Base-by-base conservation (phyloP, 2,329 filamentous ascomycete genomes). In the Penicillium sumatraense region DNA sequence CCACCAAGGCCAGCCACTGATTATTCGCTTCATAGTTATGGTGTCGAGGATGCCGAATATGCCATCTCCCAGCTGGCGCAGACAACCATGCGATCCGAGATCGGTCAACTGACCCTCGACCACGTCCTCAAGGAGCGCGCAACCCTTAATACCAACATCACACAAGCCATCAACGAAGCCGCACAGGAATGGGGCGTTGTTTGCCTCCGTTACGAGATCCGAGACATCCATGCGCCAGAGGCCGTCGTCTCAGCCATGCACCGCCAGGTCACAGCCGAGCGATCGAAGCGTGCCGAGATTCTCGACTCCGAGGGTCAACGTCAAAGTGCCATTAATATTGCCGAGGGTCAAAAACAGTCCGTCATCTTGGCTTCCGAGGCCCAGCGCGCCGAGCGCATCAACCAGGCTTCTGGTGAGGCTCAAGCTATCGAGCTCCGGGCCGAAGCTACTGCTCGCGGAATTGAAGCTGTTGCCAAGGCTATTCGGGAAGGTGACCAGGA, bases 71-170 rank as follows among this genome's bases (percentile, higher is more conserved):
- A 99, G 73, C 88, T 99, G 44, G 95, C 95, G 14, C 95, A 99
- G 79, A 99, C 95, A 10, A 98, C 95, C 0, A 99, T 99, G 95
- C 91, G 95, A 68, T 96, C 90, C 69, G 95, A 99, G 77, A 99
- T 99, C 68, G 95, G 95, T 62, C 95, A 98, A 76, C 83, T 99
- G 57, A 90, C 91, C 1, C 89, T 99, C 67, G 95, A 99, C 76
- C 93, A 99, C 77, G 95, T 99, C 41, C 85, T 99, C 55, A 98
- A 98, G 75, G 95, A 99, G 82, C 91, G 95, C 61, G 91, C 93
- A 3, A 91, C 92, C 18, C 87, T 99, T 64, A 99, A 99, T 81
- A 92, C 87, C 62, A 98, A 99, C 79, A 99, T 99, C 73, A 98
- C 95, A n/a, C 89, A 91, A 54, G 93, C 95, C 40, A 98, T 99